Evolutionary conservation across 352 stramenopile species (phyloP).

Genomic region (Thraustochytrium sp.): DNA sequence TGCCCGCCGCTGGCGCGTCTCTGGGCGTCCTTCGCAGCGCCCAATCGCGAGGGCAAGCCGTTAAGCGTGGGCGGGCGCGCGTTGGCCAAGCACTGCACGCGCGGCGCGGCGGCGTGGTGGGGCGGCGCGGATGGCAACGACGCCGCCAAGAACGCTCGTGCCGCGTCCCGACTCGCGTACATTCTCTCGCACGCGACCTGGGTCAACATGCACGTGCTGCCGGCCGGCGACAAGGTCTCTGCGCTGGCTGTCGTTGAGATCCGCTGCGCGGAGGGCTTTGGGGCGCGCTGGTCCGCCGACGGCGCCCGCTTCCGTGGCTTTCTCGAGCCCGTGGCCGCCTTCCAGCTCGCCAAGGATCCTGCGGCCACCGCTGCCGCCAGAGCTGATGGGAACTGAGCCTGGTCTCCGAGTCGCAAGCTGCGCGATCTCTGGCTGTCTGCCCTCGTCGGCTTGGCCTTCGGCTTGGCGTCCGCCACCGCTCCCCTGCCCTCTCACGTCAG

Average conservation of each 20-base stretch:
- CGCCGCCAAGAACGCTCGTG: background rate
- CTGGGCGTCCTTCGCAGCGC: background rate
- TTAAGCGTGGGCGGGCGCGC: background rate
- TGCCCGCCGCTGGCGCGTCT: background rate
- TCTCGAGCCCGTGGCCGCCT: background rate
- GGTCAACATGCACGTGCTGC: constrained; percentile 2
- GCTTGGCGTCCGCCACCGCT: too few relatives aligned
- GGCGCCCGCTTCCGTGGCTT: background rate
- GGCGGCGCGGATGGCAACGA: background rate
- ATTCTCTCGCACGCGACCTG: background rate
- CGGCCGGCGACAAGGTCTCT: background rate
- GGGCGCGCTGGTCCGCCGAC: background rate
- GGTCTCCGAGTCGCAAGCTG: too few relatives aligned
- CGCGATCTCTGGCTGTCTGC: too few relatives aligned
- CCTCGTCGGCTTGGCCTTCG: too few relatives aligned
- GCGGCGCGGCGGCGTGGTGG: background rate
- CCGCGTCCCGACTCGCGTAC: background rate
- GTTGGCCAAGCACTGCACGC: background rate
- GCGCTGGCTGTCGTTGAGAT: background rate
- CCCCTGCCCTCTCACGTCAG: too few relatives aligned
- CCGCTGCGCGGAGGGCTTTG: background rate
- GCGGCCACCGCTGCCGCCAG: too few relatives aligned
- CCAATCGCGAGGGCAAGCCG: background rate
- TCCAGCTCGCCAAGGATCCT: too few relatives aligned
- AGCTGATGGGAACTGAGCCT: too few relatives aligned